A percentile compares a stretch with the other conserved stretches of the same genome.
Conservation (phyloP, 352 stramenopile species). For the Globisporangium viniferum region DNA sequence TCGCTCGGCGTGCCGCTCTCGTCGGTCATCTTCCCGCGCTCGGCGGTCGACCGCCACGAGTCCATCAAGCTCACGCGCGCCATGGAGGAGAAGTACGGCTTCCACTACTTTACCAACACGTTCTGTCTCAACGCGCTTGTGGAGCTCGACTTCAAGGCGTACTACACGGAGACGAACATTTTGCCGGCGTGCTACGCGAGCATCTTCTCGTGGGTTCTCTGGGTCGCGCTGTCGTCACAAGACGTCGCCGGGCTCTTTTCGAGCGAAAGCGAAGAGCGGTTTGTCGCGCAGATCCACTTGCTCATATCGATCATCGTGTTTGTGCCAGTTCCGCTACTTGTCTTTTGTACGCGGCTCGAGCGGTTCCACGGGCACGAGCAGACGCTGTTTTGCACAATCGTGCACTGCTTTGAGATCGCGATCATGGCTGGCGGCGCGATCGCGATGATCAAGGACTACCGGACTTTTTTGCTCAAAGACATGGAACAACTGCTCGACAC, state of each 20-base stretch:
- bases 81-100: slow-evolving; percentile 81
- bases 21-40: slow-evolving; percentile 69
- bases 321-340: slow-evolving; percentile 53
- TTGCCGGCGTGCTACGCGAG: slow-evolving; percentile 61
- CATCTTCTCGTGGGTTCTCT: slow-evolving; percentile 53
- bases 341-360: slow-evolving; percentile 46
- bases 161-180: slow-evolving; percentile 68
- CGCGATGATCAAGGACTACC: slow-evolving; percentile 41
- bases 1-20: slow-evolving; percentile 64
- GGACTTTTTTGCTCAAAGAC: slow-evolving; percentile 44
- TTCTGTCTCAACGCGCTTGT: slow-evolving; percentile 56
- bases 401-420: slow-evolving; percentile 61
- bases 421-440: slow-evolving; percentile 48
- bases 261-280: slow-evolving; percentile 28
- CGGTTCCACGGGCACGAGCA: slow-evolving; percentile 62
- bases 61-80: slow-evolving; percentile 56
- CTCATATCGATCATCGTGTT: slow-evolving; percentile 51
- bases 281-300: slow-evolving; percentile 31
- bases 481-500: slow-evolving; percentile 44
- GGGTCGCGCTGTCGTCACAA: slow-evolving; percentile 39
- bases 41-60: slow-evolving; percentile 61
- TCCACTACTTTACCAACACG: slow-evolving; percentile 78
- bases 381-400: slow-evolving; percentile 53
- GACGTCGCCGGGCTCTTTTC: slow-evolving; percentile 44
- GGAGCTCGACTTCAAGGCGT: slow-evolving; percentile 81